Conservation (phyloP, 2,329 filamentous ascomycete genomes). For the Kalaharituber pfeilii region DNA sequence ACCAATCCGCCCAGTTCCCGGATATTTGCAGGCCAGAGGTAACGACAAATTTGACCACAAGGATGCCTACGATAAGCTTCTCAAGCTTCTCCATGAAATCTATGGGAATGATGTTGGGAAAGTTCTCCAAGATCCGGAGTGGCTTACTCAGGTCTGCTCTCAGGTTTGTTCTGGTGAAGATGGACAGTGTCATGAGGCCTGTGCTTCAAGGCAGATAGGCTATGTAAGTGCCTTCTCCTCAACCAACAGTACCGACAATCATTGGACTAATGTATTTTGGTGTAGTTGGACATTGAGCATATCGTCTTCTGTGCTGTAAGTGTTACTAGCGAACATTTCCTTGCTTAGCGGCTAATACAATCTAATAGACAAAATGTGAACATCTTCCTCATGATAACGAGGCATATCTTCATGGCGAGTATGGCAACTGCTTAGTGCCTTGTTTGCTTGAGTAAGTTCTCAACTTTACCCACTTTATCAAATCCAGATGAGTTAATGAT, state of each 20-base stretch:
- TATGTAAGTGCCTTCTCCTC: not conserved
- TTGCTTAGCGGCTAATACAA: not conserved
- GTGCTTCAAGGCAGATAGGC: not conserved
- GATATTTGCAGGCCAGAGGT: not conserved
- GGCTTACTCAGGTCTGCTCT: not conserved
- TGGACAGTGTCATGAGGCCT: not conserved
- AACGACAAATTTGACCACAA: not conserved
- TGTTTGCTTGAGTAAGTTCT: not conserved
- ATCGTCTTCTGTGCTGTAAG: not conserved
- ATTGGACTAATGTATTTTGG: no score
- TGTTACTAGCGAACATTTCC: not conserved
- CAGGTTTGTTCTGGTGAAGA: not conserved
- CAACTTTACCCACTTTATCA: not conserved
- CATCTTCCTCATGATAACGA: not conserved
- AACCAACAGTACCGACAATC: no score
- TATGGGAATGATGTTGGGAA: slow-evolving; percentile 1
- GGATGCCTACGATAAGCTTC: not conserved
- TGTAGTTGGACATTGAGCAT: not conserved
- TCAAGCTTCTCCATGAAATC: not conserved
- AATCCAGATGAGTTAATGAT: not conserved
- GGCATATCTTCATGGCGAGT: not conserved
- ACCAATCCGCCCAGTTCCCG: not conserved
- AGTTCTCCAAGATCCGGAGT: not conserved
- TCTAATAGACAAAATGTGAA: not conserved
- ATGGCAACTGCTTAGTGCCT: not conserved